Percentiles rank a stretch among this genome's conserved stretches.
Conservation (phyloP, 331 rosid genomes). For the Quercus phellos region DNA sequence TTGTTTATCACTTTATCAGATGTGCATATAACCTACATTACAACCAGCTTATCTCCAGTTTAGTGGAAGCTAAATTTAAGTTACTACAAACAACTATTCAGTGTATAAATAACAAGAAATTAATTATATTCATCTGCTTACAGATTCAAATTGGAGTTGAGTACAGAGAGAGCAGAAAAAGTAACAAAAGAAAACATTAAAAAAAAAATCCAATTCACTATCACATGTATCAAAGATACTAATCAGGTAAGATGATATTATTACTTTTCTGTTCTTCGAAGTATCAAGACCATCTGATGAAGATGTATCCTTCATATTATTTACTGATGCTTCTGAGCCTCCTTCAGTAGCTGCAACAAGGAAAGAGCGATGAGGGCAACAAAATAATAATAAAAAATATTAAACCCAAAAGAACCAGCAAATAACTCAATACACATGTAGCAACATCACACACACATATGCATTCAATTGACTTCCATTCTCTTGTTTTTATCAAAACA, state of each 20-base stretch:
- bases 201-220: not conserved
- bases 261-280: constrained; percentile 60
- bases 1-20: no score
- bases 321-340: constrained; percentile 34
- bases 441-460: not conserved
- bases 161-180: not conserved
- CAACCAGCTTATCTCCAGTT: no score
- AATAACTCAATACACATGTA: not conserved
- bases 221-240: not conserved
- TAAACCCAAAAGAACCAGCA: constrained; percentile 15
- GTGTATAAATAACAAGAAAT: no score
- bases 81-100: no score
- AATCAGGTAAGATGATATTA: constrained; percentile 21
- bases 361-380: constrained; percentile 19
- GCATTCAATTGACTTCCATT: not conserved
- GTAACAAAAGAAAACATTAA: not conserved
- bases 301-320: constrained; percentile 34
- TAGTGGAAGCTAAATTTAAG: no score
- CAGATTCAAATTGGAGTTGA: not conserved
- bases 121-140: not conserved
- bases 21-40: no score
- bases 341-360: constrained; percentile 45
- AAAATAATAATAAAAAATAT: constrained; percentile 20
- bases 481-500: not conserved
- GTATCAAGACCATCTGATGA: constrained; percentile 36